These are phyloP conservation scores for Saraca asoca DNA, from an alignment of 331 rosid genomes.

Conservation along the genomic window DNA sequence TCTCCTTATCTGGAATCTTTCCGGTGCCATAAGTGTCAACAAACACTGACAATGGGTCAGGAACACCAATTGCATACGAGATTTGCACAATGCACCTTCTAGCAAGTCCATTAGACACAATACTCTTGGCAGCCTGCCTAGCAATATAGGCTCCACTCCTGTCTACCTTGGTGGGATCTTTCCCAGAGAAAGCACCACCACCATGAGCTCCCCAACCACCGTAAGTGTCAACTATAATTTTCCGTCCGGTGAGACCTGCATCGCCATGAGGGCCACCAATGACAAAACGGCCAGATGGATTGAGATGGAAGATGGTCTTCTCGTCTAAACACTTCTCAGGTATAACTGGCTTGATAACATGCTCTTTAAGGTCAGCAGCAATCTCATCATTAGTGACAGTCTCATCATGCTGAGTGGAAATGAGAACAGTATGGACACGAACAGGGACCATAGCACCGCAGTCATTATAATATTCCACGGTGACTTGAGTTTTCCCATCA, in stretches of 20 bases:
- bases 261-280: constrained; percentile 55
- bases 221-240: constrained; percentile 46
- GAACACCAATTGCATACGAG: constrained; percentile 51
- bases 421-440: constrained; percentile 46
- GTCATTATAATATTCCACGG: constrained; percentile 45
- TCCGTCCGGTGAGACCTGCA: constrained; percentile 45
- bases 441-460: constrained; percentile 42
- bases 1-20: constrained; percentile 50
- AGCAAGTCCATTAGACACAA: constrained; percentile 43
- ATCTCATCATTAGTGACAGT: constrained; percentile 51
- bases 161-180: constrained; percentile 45
- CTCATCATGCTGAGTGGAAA: constrained; percentile 50
- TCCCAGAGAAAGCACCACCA: constrained; percentile 49
- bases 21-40: constrained; percentile 44
- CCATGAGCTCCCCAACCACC: constrained; percentile 56
- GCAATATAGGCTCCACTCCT: constrained; percentile 46
- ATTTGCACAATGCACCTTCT: constrained; percentile 47
- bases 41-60: constrained; percentile 46
- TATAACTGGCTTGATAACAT: constrained; percentile 46
- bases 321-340: constrained; percentile 46
- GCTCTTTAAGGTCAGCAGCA: constrained; percentile 44
- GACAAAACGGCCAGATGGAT: constrained; percentile 49
- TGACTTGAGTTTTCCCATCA: constrained; percentile 49
- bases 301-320: constrained; percentile 50
- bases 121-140: constrained; percentile 50